Conservation (phyloP, 2,329 filamentous ascomycete species). For the Westerdykella aurantiaca region DNA sequence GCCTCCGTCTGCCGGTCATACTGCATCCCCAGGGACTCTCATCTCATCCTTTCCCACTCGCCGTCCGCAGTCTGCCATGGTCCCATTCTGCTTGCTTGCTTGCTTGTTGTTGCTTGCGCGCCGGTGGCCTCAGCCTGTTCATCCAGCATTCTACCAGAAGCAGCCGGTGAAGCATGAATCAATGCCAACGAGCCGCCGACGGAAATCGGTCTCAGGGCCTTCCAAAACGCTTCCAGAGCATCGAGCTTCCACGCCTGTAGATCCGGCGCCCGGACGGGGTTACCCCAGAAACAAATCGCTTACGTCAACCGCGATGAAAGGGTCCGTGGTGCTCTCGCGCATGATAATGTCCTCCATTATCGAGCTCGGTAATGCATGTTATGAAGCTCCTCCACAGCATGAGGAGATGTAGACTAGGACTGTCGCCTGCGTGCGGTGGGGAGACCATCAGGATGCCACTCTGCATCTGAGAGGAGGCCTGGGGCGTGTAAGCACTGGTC, state of each 20-base stretch:
- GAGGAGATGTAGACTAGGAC: constrained; percentile 3
- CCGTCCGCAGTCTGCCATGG: constrained; percentile 10
- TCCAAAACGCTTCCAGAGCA: constrained; percentile 20
- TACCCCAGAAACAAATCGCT: constrained; percentile 24
- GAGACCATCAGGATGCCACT: constrained; percentile 14
- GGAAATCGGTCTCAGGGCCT: constrained; percentile 15
- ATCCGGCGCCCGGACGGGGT: constrained; percentile 6
- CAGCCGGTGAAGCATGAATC: constrained; percentile 21
- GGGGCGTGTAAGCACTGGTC: constrained; percentile 15
- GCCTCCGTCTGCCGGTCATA: constrained; percentile 28
- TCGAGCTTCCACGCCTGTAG: constrained; percentile 1
- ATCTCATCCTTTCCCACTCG: constrained; percentile 6
- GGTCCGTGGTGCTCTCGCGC: constrained; percentile 12
- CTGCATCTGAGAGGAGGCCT: constrained; percentile 13
- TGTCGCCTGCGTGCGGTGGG: constrained; percentile 21
- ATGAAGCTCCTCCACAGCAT: constrained; percentile 21
- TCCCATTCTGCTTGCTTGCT: neutral
- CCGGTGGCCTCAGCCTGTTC: constrained; percentile 20
- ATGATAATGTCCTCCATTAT: constrained; percentile 23
- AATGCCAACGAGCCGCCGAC: constrained; percentile 16
- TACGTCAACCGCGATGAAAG: constrained; percentile 10
- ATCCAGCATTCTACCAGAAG: constrained; percentile 23
- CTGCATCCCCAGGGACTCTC: constrained; percentile 21
- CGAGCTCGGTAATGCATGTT: constrained; percentile 25
- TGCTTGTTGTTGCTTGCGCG: constrained; percentile 6